Base-by-base conservation (phyloP, 257 asterid species). In the Pogostemon cablin region DNA sequence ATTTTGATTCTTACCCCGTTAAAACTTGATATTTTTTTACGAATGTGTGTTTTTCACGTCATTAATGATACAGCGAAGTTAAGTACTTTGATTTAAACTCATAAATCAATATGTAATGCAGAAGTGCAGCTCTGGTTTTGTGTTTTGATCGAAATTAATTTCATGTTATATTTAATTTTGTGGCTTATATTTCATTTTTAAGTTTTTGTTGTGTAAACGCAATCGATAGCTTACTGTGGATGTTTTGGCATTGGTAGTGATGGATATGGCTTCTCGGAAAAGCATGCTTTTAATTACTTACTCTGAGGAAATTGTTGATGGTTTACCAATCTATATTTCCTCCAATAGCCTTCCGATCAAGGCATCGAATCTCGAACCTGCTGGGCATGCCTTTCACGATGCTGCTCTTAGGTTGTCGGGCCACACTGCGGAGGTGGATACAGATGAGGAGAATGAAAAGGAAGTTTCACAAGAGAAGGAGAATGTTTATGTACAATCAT, bases 341-440 rank as follows among this genome's bases (percentile, higher is more conserved):
- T 89, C 93, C 10, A 88, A 91, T 77, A 39, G 90, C 77, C 83
- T 79, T 69, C 99, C 98, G 8, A 48, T 84, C 75, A 95, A 91
- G 83, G 86, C 89, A 4, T 60, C 38, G 49, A 78, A 78, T 37
- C 78, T 42, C 3, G 99, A 95, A 61, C 98, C 99, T 6, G 99
- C 99, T 41, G 99, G 99, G 71, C 96, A 82, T 84, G 69, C 96
- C 42, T 95, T 95, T 79, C 96, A 95, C 73, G 77, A 82, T 50
- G 96, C 87, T 77, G 96, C 96, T 17, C 96, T 89, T 62, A 90
- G 90, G 86, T 75, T 84, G 72, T 2, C 9, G 9, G 99, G 99
- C 8, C 80, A 83, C 57, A 71, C 60, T 35, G 88, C 81, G 81
- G 93, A 86, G 74, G 85, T 74, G 4, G 78, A 17, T 41, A 43